Evolutionary conservation across 2,329 filamentous ascomycete species (phyloP), one percentile per base, ranked within the genome.

Genomic region (Nemania bipapillata): DNA sequence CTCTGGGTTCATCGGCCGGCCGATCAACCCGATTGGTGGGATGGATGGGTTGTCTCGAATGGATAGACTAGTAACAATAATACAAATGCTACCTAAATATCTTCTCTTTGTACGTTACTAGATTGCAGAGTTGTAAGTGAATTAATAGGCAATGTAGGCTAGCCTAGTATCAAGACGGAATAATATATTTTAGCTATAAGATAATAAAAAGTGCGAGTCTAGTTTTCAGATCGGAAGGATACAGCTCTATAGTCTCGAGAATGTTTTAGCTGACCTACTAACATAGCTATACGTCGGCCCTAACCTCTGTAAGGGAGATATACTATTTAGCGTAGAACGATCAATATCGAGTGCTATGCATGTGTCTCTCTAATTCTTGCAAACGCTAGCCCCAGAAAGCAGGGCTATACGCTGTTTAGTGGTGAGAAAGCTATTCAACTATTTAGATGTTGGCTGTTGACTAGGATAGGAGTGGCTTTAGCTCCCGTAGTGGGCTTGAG

Each of bases 401-500:
- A 40, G 15, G 37, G 30, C 9, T 32, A 4, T 32, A 4, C 4
- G 30, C 30, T 32, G 30, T 40, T 15, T 40, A 12, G 9, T 12
- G 3, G 12, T 9, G 35, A 40, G 35, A 40, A 40, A n/a, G n/a
- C n/a, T n/a, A n/a, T n/a, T n/a, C n/a, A n/a, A 12, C 35, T 40
- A 3, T 40, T 4, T 4, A 15, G 12, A 40, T 40, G 35, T 15
- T 9, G 12, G n/a, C n/a, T n/a, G n/a, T n/a, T 35, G 11, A 35
- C 11, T 35, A n/a, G n/a, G n/a, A 35, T 35, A 35, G 32, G 32
- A 35, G 11, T 15, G 37, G 4, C 24, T 54, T 54, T 54, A 63
- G 50, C 59, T 63, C 59, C 59, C 59, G 59, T 35, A 47, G 37
- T 47, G 59, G 63, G 30, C n/a, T n/a, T n/a, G n/a, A n/a, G n/a